phyloP scores from a whole-genome alignment of 345 rosid genomes.

The Moringa oleifera region DNA sequence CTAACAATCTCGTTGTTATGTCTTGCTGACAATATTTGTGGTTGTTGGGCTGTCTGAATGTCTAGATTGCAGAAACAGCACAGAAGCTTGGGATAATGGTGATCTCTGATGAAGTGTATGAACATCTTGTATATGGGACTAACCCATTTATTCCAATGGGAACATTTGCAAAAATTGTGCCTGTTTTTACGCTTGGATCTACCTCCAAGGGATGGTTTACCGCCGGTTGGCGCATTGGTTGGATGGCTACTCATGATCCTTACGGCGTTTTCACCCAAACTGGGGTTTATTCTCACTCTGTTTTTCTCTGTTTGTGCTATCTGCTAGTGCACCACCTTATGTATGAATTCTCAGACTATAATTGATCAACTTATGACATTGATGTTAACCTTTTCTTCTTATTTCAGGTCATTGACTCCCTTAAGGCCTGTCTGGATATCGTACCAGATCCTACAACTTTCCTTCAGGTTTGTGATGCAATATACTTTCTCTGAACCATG shows the following conservation, averaged over 20 bases:
- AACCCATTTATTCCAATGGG: slow-evolving; percentile 48
- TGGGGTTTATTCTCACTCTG: slow-evolving; percentile 37
- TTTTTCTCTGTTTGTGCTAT: too few species aligned
- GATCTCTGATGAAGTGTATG: slow-evolving; percentile 52
- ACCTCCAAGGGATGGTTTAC: slow-evolving; percentile 52
- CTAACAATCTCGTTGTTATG: too few species aligned
- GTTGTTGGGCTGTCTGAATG: too few species aligned
- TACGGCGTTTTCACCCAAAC: slow-evolving; percentile 23
- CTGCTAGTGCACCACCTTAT: too few species aligned
- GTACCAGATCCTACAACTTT: slow-evolving; percentile 36
- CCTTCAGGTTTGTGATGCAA: slow-evolving; percentile 64
- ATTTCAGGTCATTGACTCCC: slow-evolving; percentile 23
- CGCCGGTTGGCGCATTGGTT: slow-evolving; percentile 59
- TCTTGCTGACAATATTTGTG: too few species aligned
- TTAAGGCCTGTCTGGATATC: slow-evolving; percentile 11
- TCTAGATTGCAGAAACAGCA: slow-evolving; percentile 53
- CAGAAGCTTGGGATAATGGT: slow-evolving; percentile 42
- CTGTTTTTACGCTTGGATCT: slow-evolving; percentile 43
- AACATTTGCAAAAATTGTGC: slow-evolving; percentile 39
- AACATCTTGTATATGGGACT: slow-evolving; percentile 35
- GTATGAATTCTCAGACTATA: too few species aligned
- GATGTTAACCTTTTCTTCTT: too few species aligned
- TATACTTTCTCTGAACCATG: too few species aligned
- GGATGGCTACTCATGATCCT: slow-evolving; percentile 43
- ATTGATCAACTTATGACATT: too few species aligned